These are phyloP conservation scores for Leishmania tarentolae DNA, from an alignment of 208 protist species.

Conservation along the genomic window DNA sequence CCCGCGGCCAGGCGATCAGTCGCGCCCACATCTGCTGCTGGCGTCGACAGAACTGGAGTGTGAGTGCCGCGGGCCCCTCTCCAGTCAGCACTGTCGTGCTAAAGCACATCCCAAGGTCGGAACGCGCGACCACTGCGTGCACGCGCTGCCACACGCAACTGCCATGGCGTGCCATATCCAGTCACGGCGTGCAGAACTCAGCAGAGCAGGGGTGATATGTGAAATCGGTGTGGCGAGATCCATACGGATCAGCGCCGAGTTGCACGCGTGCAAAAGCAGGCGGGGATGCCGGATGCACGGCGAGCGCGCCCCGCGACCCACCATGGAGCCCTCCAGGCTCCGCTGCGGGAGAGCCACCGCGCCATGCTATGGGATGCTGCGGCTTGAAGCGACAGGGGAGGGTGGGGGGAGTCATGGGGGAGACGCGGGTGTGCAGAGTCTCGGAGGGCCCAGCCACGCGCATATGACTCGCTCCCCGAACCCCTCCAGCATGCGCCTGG, in stretches of 20 bases:
- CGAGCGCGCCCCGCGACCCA: neutral
- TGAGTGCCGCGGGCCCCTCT: neutral
- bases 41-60: neutral
- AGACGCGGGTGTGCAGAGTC: neutral
- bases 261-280: too few species aligned
- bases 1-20: neutral
- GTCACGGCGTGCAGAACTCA: too few species aligned
- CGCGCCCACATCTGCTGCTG: neutral
- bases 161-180: too few species aligned
- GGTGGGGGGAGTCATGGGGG: neutral
- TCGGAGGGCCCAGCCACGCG: neutral
- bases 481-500: neutral
- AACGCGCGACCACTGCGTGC: too few species aligned
- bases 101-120: too few species aligned
- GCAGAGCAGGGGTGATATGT: too few species aligned
- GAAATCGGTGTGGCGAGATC: too few species aligned
- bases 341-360: neutral
- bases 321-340: neutral
- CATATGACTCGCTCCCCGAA: neutral
- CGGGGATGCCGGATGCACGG: neutral
- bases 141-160: too few species aligned
- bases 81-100: too few species aligned
- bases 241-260: too few species aligned
- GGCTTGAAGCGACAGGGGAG: neutral
- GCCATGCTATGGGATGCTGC: neutral